Percentiles rank a stretch among this genome's conserved stretches.
Conservation (phyloP, 1,284 basidiomycete genomes). For the Jaminaea rosea region DNA sequence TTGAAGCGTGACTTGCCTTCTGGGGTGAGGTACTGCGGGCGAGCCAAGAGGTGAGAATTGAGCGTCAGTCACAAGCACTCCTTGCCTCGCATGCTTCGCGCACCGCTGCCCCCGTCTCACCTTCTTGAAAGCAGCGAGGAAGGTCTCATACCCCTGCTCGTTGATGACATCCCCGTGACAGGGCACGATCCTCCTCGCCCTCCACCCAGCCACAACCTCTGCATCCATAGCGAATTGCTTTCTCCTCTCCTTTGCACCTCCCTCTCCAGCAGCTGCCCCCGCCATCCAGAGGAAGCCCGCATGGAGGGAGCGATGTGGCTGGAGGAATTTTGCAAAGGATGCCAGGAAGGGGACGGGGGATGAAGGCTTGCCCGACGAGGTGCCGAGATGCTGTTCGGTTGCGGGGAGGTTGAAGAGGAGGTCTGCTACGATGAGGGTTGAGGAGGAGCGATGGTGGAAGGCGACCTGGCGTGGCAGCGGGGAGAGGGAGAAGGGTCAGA, state of each 20-base stretch:
- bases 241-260: conserved; percentile 13
- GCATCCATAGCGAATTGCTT: conserved; percentile 50
- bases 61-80: neutral
- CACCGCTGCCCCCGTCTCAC: conserved; percentile 6
- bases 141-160: conserved; percentile 61
- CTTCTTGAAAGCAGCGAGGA: conserved; percentile 48
- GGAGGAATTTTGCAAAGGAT: conserved; percentile 2
- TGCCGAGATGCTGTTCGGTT: conserved; percentile 59
- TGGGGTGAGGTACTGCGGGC: conserved; percentile 14
- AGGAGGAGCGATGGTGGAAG: conserved; percentile 60
- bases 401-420: conserved; percentile 80
- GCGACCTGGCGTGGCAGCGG: no score
- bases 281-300: conserved; percentile 20
- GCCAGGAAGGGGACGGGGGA: conserved; percentile 32
- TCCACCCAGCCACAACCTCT: conserved; percentile 66
- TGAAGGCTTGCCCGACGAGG: conserved; percentile 14
- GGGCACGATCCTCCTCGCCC: conserved; percentile 79
- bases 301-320: conserved; percentile 18
- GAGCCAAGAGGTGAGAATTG: neutral
- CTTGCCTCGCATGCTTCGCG: neutral
- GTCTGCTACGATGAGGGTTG: conserved; percentile 73
- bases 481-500: no score
- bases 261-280: conserved; percentile 9
- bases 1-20: conserved; percentile 25
- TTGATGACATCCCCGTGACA: conserved; percentile 89